These are phyloP conservation scores for Cymodocea nodosa DNA, from an alignment of 116 monocot species.

Conservation along the genomic window DNA sequence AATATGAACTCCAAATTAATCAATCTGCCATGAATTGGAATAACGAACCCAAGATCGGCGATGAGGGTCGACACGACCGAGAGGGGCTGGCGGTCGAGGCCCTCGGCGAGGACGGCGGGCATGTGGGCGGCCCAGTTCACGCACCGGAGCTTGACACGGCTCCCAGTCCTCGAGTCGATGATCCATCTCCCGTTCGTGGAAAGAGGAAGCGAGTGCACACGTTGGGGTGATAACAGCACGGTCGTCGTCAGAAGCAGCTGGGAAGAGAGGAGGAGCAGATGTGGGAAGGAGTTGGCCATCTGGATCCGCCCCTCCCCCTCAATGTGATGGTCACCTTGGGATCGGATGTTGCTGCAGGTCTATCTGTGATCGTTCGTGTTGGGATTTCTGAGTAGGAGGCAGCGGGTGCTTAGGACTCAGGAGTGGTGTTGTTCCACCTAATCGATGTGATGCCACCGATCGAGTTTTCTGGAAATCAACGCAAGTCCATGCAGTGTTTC, in stretches of 20 bases:
- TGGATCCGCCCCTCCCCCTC: too few species aligned
- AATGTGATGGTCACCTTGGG: too few species aligned
- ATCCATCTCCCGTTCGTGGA: slow-evolving; percentile 34
- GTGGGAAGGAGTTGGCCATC: background rate
- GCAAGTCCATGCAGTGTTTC: too few species aligned
- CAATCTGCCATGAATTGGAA: too few species aligned
- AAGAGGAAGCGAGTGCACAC: slow-evolving; percentile 22
- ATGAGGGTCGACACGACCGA: slow-evolving; percentile 6
- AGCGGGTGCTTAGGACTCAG: too few species aligned
- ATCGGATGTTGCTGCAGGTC: too few species aligned
- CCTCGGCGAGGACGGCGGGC: slow-evolving; percentile 39
- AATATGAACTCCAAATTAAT: too few species aligned
- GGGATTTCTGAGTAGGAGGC: too few species aligned
- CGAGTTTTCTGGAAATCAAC: too few species aligned
- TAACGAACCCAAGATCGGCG: slow-evolving; percentile 14
- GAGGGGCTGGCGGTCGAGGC: slow-evolving; percentile 29
- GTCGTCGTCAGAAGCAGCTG: background rate
- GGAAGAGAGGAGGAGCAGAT: background rate
- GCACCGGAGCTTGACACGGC: slow-evolving; percentile 58
- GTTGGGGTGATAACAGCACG: background rate
- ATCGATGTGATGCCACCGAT: too few species aligned
- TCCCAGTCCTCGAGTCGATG: slow-evolving; percentile 23
- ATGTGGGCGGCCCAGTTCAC: slow-evolving; percentile 66
- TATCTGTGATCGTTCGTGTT: too few species aligned
- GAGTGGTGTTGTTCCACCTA: too few species aligned